Conservation (phyloP, 2,329 filamentous ascomycete genomes). For the Aspergillus jensenii region DNA sequence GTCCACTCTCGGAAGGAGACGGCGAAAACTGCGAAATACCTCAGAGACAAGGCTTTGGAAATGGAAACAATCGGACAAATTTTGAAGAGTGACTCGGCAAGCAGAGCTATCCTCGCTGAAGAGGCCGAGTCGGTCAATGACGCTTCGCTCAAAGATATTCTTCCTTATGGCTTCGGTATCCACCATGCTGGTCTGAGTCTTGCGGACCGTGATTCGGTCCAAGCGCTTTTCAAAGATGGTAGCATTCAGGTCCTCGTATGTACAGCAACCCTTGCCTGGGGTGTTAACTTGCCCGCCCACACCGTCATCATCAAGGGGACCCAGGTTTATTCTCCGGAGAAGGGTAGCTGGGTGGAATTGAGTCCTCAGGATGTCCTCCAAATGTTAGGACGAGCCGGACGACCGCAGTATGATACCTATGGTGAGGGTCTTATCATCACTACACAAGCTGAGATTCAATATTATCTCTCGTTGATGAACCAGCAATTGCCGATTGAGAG, state of each 20-base stretch:
- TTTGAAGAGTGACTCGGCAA: constrained; percentile 86
- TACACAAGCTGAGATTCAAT: constrained; percentile 90
- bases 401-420: constrained; percentile 95
- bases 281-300: constrained; percentile 95
- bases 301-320: constrained; percentile 99
- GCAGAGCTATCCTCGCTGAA: constrained; percentile 80
- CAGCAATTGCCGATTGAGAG: constrained; percentile 97
- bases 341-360: constrained; percentile 96
- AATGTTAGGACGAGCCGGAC: constrained; percentile 95
- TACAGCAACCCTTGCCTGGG: constrained; percentile 97
- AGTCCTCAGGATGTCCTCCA: constrained; percentile 97
- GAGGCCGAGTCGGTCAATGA: constrained; percentile 82
- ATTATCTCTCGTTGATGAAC: constrained; percentile 94
- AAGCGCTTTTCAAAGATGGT: constrained; percentile 89
- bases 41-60: constrained; percentile 95
- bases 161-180: constrained; percentile 96
- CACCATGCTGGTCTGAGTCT: constrained; percentile 97
- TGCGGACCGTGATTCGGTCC: constrained; percentile 90
- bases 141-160: constrained; percentile 83
- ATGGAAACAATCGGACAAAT: constrained; percentile 96
- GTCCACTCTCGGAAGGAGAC: constrained; percentile 98
- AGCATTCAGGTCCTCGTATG: constrained; percentile 94
- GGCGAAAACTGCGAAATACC: constrained; percentile 93
- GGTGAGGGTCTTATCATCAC: constrained; percentile 99
- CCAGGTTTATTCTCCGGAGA: constrained; percentile 96